phyloP scores from a whole-genome alignment of 2,329 filamentous ascomycete species.

The Falciphora oryzae region DNA sequence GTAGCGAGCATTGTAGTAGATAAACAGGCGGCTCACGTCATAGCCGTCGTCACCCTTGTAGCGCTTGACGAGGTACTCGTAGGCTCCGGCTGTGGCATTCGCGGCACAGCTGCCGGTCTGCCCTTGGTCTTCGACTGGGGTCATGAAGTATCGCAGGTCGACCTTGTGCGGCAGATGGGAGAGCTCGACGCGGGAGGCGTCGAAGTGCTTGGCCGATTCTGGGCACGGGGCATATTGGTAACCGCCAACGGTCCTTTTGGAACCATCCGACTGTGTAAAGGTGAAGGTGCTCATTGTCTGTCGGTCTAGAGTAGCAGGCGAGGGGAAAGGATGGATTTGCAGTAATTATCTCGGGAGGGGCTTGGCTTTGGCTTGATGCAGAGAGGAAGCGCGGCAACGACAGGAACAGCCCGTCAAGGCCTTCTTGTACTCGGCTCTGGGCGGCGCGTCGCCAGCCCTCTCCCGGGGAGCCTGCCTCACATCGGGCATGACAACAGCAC shows the following conservation, averaged over 20 bases:
- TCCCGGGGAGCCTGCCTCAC: background rate
- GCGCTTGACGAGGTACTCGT: background rate
- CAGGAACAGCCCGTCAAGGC: background rate
- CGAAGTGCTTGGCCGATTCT: background rate
- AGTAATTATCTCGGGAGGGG: background rate
- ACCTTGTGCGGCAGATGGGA: background rate
- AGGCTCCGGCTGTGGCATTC: background rate
- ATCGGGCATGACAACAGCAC: background rate
- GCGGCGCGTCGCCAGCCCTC: background rate
- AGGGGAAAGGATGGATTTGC: background rate
- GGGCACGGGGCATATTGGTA: background rate
- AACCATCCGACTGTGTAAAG: background rate
- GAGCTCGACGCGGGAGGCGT: background rate
- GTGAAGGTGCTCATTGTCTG: background rate
- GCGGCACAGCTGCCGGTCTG: background rate
- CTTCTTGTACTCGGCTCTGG: background rate
- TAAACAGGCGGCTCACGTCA: background rate
- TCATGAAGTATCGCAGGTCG: background rate
- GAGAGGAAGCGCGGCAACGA: background rate
- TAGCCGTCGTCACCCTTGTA: background rate
- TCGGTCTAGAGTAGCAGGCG: no score
- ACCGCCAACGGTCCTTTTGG: background rate
- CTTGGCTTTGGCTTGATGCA: background rate
- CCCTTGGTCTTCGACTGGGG: background rate
- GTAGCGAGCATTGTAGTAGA: background rate